Evolutionary conservation across 257 asterid species (phyloP).

Genomic region (Solanum chiquidenum): DNA sequence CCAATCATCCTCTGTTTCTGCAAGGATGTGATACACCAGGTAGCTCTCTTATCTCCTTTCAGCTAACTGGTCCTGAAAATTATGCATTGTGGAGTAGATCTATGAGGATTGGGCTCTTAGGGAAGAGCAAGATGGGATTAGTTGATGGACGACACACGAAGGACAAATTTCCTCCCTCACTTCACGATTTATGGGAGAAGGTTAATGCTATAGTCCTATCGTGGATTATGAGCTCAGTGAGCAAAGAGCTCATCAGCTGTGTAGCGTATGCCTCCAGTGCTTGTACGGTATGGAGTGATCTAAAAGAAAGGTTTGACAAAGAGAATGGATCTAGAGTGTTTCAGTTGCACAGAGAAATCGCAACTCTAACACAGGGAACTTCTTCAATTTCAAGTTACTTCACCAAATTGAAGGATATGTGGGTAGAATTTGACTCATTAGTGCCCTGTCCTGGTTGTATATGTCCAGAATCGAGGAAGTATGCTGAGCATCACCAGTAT

Average conservation of each 20-base stretch:
- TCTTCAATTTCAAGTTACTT: neutral
- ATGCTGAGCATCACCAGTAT: neutral
- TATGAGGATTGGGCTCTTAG: too few species aligned
- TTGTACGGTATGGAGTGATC: neutral
- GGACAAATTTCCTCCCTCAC: neutral
- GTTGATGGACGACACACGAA: neutral
- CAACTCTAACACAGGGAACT: neutral
- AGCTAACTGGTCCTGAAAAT: too few species aligned
- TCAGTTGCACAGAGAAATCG: neutral
- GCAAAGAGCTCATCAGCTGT: neutral
- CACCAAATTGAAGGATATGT: neutral
- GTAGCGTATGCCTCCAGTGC: neutral
- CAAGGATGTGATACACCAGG: too few species aligned
- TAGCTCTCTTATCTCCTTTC: too few species aligned
- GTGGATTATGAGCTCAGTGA: neutral
- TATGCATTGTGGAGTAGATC: too few species aligned
- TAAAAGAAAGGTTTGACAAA: neutral
- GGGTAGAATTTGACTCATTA: neutral
- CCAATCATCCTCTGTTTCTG: too few species aligned
- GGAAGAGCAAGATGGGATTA: neutral
- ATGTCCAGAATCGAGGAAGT: neutral
- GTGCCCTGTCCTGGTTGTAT: neutral
- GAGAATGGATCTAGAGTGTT: too few species aligned
- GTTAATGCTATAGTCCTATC: neutral
- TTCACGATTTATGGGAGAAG: neutral